Percentiles rank a stretch among this genome's conserved stretches.
Conservation (phyloP, 2,329 filamentous ascomycete species). For the Xylaria sp. region DNA sequence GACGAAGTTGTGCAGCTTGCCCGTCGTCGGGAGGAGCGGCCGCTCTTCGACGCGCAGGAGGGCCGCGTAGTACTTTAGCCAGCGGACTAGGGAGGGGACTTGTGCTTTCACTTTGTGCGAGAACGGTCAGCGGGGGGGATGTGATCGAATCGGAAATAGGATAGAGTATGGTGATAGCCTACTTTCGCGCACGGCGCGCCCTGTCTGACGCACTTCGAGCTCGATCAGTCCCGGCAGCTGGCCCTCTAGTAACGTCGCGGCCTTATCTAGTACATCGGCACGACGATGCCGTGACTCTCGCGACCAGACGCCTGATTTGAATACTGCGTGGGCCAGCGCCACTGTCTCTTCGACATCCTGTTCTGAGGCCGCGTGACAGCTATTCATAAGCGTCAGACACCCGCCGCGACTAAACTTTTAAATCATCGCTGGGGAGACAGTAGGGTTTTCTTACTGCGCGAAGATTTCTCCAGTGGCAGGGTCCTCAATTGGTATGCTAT, state of each 20-base stretch:
- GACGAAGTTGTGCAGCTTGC: constrained; percentile 68
- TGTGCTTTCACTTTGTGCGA: constrained; percentile 67
- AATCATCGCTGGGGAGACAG: neutral
- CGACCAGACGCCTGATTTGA: constrained; percentile 67
- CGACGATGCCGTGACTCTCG: constrained; percentile 65
- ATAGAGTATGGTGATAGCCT: neutral
- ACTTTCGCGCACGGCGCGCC: constrained; percentile 73
- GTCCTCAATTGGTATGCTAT: constrained; percentile 64
- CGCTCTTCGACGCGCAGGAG: constrained; percentile 75
- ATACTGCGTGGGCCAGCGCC: constrained; percentile 56
- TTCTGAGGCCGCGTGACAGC: constrained; percentile 61
- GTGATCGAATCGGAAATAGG: neutral
- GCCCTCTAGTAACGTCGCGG: constrained; percentile 64
- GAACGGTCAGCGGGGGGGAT: neutral
- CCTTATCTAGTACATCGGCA: constrained; percentile 70
- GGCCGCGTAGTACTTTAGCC: constrained; percentile 78
- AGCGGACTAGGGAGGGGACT: constrained; percentile 71
- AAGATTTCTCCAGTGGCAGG: constrained; percentile 65
- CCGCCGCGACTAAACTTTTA: neutral
- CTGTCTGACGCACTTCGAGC: constrained; percentile 75
- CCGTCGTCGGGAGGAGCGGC: constrained; percentile 71
- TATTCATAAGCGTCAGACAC: constrained; percentile 38
- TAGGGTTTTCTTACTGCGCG: constrained; percentile 55
- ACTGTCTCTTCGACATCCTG: constrained; percentile 58
- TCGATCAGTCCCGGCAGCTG: constrained; percentile 67